These are phyloP conservation scores for Rutidosis leptorrhynchoides DNA, from an alignment of 129 eudicot genomes.

Conservation along the genomic window DNA sequence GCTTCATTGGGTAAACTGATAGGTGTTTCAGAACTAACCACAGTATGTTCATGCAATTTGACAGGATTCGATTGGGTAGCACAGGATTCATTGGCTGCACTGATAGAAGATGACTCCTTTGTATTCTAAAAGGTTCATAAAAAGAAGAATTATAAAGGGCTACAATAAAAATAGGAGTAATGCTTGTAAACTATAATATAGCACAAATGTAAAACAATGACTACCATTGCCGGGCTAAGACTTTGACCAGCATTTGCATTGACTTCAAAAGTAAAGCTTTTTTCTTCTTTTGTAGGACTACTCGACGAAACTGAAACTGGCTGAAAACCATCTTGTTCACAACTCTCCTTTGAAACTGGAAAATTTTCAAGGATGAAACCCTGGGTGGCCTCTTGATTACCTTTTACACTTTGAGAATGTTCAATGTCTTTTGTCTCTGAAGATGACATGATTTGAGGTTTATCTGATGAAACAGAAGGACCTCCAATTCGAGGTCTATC, in stretches of 20 bases:
- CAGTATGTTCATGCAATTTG: conserved; percentile 28
- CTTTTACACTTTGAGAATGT: conserved; percentile 33
- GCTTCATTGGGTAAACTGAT: conserved; percentile 23
- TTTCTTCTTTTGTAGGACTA: conserved; percentile 41
- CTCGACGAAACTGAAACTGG: conserved; percentile 23
- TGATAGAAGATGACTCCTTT: conserved; percentile 44
- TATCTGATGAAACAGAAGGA: conserved; percentile 29
- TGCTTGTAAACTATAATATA: neutral
- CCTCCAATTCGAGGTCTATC: conserved; percentile 38
- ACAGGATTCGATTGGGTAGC: conserved; percentile 31
- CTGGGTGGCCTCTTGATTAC: conserved; percentile 24
- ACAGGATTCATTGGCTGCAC: no score
- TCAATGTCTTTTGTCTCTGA: conserved; percentile 31
- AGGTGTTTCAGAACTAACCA: conserved; percentile 32
- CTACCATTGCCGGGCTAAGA: conserved; percentile 32
- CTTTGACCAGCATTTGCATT: conserved; percentile 42
- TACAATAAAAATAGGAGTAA: conserved; percentile 1
- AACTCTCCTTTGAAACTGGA: conserved; percentile 9
- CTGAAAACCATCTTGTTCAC: conserved; percentile 15
- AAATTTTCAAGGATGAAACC: conserved; percentile 28
- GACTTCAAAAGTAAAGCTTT: conserved; percentile 54
- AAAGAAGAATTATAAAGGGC: conserved; percentile 3
- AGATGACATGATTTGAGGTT: conserved; percentile 34
- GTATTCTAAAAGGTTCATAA: conserved; percentile 31
- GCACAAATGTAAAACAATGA: neutral